A percentile compares a stretch with the other conserved stretches of the same genome.
Evolutionary conservation across 1,284 basidiomycete genomes (phyloP).

Genomic region (Cryptococcus maquisensis): DNA sequence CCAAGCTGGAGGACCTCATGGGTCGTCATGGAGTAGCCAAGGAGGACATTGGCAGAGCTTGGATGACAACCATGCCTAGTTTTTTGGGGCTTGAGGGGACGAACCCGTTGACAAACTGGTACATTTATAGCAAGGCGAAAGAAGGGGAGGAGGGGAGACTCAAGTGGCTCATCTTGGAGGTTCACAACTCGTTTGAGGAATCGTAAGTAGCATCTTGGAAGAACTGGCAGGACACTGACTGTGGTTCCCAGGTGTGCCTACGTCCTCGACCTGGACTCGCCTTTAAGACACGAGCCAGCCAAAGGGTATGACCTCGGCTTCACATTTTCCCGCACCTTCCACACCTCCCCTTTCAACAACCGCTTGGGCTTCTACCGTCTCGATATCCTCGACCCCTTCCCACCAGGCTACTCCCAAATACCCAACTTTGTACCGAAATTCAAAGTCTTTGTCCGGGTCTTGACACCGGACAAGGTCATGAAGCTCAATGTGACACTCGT

Average conservation of each 20-base stretch:
- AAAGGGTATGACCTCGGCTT: slow-evolving; percentile 56
- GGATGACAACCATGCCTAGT: slow-evolving; percentile 72
- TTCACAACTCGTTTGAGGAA: slow-evolving; percentile 75
- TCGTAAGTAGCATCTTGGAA: slow-evolving; percentile 53
- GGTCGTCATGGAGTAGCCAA: slow-evolving; percentile 15
- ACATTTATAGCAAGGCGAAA: slow-evolving; percentile 54
- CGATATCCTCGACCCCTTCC: slow-evolving; percentile 53
- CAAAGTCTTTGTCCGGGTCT: slow-evolving; percentile 31
- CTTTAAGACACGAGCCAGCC: slow-evolving; percentile 8
- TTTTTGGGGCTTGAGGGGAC: slow-evolving; percentile 66
- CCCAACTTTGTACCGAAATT: slow-evolving; percentile 18
- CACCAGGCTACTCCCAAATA: neutral
- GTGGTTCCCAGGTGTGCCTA: slow-evolving; percentile 23
- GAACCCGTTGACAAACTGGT: slow-evolving; percentile 71
- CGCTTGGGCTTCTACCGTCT: slow-evolving; percentile 64
- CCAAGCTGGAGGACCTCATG: slow-evolving; percentile 18
- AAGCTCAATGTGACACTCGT: slow-evolving; percentile 55
- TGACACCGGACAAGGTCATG: slow-evolving; percentile 38
- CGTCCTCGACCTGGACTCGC: slow-evolving; percentile 16
- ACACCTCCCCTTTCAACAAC: slow-evolving; percentile 78
- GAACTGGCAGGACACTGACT: neutral
- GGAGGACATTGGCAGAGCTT: slow-evolving; percentile 53
- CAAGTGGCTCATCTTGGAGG: slow-evolving; percentile 62
- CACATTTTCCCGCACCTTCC: slow-evolving; percentile 67
- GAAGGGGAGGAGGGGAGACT: slow-evolving; percentile 30